phyloP scores from a whole-genome alignment of 116 monocot genomes.

The Zostera marina region DNA sequence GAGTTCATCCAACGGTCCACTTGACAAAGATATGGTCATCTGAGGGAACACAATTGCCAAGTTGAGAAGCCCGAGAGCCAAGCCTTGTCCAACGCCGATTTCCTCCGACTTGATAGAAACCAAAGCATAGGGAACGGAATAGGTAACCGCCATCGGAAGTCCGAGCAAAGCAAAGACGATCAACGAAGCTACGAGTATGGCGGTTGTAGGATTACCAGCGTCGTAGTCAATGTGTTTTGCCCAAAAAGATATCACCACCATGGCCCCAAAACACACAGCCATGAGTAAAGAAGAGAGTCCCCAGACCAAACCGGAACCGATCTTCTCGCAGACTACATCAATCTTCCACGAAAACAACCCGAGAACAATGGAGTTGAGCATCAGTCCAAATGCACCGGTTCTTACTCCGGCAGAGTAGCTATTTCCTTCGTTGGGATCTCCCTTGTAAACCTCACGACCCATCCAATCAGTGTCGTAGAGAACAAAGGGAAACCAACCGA shows the following conservation, averaged over 20 bases:
- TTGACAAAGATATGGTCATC: slow-evolving; percentile 58
- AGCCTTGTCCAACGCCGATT: slow-evolving; percentile 10
- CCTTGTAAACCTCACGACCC: slow-evolving; percentile 89
- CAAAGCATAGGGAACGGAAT: slow-evolving; percentile 63
- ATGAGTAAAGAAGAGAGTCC: slow-evolving; percentile 44
- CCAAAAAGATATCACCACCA: slow-evolving; percentile 28
- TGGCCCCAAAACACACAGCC: slow-evolving; percentile 34
- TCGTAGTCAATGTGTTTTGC: not conserved
- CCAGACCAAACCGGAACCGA: slow-evolving; percentile 49
- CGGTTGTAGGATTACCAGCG: not conserved
- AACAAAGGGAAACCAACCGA: slow-evolving; percentile 87
- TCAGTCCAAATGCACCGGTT: slow-evolving; percentile 59
- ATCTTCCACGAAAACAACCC: slow-evolving; percentile 40
- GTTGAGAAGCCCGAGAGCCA: slow-evolving; percentile 87
- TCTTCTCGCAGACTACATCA: slow-evolving; percentile 47
- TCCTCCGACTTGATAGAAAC: slow-evolving; percentile 2
- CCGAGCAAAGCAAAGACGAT: slow-evolving; percentile 24
- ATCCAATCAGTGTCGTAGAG: slow-evolving; percentile 98
- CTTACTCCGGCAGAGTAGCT: slow-evolving; percentile 65
- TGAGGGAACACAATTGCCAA: slow-evolving; percentile 86
- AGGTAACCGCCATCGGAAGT: slow-evolving; percentile 59
- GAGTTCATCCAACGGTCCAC: slow-evolving; percentile 74
- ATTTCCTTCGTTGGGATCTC: slow-evolving; percentile 47
- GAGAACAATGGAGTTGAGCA: slow-evolving; percentile 78
- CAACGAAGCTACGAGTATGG: slow-evolving; percentile 9